A percentile compares a stretch with the other conserved stretches of the same genome.
These are phyloP conservation scores for Ceratobasidium sp. DNA, from an alignment of 1,284 basidiomycete species.

Conservation along the genomic window DNA sequence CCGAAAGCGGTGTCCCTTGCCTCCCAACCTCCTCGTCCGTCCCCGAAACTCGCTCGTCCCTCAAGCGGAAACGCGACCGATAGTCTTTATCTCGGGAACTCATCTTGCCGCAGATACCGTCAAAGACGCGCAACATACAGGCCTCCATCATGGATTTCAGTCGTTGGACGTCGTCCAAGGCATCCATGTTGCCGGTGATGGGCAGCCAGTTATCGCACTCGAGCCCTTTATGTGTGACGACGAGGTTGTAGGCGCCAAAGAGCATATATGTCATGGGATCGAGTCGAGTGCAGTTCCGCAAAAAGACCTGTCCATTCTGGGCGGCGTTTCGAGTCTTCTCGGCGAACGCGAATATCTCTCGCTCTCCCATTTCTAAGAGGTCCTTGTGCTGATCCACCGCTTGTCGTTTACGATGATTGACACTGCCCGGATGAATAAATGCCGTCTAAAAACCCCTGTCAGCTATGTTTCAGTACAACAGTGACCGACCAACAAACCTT, in stretches of 20 bases:
- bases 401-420: conserved; percentile 77
- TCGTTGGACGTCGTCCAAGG: conserved; percentile 84
- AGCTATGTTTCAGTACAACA: conserved; percentile 37
- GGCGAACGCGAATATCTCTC: conserved; percentile 76
- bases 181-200: conserved; percentile 76
- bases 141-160: conserved; percentile 83
- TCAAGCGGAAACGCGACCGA: conserved; percentile 38
- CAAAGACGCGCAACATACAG: conserved; percentile 90
- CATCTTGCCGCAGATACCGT: conserved; percentile 68
- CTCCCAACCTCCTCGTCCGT: conserved; percentile 51
- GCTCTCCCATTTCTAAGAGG: conserved; percentile 52
- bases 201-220: conserved; percentile 94
- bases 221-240: conserved; percentile 70
- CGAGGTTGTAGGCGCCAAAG: conserved; percentile 85
- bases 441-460: conserved; percentile 56
- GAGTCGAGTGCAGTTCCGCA: conserved; percentile 84
- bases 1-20: conserved; percentile 60
- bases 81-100: conserved; percentile 48
- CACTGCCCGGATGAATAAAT: conserved; percentile 85
- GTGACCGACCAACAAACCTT: conserved; percentile 65
- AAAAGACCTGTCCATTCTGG: conserved; percentile 66
- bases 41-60: conserved; percentile 19
- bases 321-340: conserved; percentile 86
- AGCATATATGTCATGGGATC: conserved; percentile 92
- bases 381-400: conserved; percentile 25